Conservation (phyloP, 306 rosid genomes). For the Castanopsis chinensis region DNA sequence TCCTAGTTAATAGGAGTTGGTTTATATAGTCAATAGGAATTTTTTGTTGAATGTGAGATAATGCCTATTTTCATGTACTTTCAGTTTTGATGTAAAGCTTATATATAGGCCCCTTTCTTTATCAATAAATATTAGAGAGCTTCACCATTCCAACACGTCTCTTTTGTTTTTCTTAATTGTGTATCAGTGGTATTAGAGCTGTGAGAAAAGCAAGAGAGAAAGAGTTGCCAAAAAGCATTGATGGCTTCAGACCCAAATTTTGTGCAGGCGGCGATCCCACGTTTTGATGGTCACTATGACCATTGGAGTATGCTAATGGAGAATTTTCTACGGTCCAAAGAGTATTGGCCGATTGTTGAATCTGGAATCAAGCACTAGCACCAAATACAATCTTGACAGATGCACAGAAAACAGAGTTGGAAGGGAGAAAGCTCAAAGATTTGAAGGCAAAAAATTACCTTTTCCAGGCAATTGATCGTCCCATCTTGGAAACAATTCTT, state of each 20-base stretch:
- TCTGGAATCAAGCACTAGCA: neutral
- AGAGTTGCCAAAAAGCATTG: neutral
- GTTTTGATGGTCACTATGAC: neutral
- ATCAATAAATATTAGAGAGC: neutral
- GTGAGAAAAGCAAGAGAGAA: neutral
- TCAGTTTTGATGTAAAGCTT: no score
- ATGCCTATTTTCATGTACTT: no score
- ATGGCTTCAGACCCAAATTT: neutral
- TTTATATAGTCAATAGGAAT: no score
- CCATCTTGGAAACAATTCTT: neutral
- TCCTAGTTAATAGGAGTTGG: no score
- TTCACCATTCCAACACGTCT: neutral
- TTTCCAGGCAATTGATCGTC: neutral
- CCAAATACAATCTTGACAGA: neutral
- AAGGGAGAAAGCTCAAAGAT: neutral
- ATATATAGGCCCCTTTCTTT: neutral
- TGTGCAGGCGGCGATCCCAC: neutral
- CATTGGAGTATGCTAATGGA: neutral
- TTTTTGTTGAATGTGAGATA: no score
- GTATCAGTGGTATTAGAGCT: neutral
- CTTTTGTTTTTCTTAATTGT: neutral
- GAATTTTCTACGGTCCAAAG: neutral
- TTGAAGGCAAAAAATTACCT: neutral
- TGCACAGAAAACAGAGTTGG: neutral
- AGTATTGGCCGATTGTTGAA: neutral